These are phyloP conservation scores for Populus hybrid DNA, from an alignment of 441 rosid species.

Conservation along the genomic window DNA sequence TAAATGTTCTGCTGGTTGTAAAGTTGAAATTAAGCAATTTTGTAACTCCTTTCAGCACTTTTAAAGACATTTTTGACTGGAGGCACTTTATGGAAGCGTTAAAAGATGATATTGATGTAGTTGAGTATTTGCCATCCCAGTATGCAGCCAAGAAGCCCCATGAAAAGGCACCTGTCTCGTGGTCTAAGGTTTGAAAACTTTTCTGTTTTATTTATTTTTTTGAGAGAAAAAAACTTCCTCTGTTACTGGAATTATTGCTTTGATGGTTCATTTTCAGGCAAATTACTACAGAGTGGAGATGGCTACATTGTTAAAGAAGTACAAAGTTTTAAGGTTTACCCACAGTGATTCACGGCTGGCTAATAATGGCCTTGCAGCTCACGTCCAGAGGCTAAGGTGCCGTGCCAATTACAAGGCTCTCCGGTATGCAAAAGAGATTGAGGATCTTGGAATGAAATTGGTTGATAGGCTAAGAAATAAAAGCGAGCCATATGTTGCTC, in stretches of 20 bases:
- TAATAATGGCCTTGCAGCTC: constrained; percentile 71
- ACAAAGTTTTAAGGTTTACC: constrained; percentile 79
- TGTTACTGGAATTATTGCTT: constrained; percentile 19
- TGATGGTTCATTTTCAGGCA: constrained; percentile 54
- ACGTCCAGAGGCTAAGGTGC: constrained; percentile 78
- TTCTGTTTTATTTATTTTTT: not conserved
- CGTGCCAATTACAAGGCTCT: constrained; percentile 94
- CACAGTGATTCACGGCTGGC: constrained; percentile 89
- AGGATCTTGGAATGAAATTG: constrained; percentile 64
- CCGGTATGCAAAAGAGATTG: constrained; percentile 55
- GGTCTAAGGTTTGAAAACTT: constrained; percentile 72
- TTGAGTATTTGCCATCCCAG: constrained; percentile 68
- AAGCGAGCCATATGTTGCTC: constrained; percentile 70
- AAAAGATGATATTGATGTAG: constrained; percentile 67
- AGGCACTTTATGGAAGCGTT: constrained; percentile 70
- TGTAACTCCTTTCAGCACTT: constrained; percentile 48
- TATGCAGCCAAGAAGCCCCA: constrained; percentile 56
- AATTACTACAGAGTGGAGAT: constrained; percentile 81
- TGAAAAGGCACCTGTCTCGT: constrained; percentile 88
- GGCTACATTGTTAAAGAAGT: constrained; percentile 56
- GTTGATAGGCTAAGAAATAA: constrained; percentile 67
- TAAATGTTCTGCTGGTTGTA: not conserved
- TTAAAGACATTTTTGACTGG: constrained; percentile 96
- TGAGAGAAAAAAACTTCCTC: not conserved
- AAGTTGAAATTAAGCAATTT: not conserved